Evolutionary conservation across 495 filamentous ascomycete species (phyloP).

Genomic region (Astrocystis sublimbata): DNA sequence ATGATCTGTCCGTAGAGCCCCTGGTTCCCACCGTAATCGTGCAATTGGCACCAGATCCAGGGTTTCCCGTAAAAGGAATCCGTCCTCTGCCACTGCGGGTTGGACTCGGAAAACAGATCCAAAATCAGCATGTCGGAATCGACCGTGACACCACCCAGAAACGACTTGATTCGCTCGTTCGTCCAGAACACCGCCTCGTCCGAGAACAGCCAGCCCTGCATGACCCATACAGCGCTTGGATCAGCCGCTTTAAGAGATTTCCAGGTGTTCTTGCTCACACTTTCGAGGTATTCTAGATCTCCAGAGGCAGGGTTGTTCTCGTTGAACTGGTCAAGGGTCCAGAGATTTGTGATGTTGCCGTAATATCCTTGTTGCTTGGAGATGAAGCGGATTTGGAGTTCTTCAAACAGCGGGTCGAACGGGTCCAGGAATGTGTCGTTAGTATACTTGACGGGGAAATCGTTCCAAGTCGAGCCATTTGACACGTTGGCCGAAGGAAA

Average conservation of each 20-base stretch:
- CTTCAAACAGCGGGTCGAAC: conserved; percentile 45
- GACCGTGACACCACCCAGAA: conserved; percentile 48
- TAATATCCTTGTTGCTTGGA: conserved; percentile 49
- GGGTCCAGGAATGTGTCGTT: conserved; percentile 55
- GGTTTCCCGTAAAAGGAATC: conserved; percentile 55
- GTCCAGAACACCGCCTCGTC: conserved; percentile 51
- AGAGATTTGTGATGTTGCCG: conserved; percentile 53
- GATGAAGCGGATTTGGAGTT: conserved; percentile 51
- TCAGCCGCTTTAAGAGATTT: conserved; percentile 49
- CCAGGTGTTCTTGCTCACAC: conserved; percentile 49
- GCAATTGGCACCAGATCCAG: conserved; percentile 55
- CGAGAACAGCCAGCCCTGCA: conserved; percentile 60
- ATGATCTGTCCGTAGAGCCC: conserved; percentile 54
- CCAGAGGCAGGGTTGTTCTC: conserved; percentile 54
- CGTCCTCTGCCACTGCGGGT: conserved; percentile 54
- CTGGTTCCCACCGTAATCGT: conserved; percentile 54
- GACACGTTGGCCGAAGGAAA: conserved; percentile 48
- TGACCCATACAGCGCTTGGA: conserved; percentile 53
- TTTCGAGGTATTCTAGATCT: conserved; percentile 48
- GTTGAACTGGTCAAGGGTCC: conserved; percentile 57
- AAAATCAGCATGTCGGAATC: conserved; percentile 52
- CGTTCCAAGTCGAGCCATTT: conserved; percentile 49
- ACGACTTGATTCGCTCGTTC: conserved; percentile 49
- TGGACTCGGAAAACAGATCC: conserved; percentile 53
- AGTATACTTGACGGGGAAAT: conserved; percentile 45